Percentiles rank a stretch among this genome's conserved stretches.
phyloP scores from a whole-genome alignment of 2,329 filamentous ascomycete species.

The Xylaria sp. region DNA sequence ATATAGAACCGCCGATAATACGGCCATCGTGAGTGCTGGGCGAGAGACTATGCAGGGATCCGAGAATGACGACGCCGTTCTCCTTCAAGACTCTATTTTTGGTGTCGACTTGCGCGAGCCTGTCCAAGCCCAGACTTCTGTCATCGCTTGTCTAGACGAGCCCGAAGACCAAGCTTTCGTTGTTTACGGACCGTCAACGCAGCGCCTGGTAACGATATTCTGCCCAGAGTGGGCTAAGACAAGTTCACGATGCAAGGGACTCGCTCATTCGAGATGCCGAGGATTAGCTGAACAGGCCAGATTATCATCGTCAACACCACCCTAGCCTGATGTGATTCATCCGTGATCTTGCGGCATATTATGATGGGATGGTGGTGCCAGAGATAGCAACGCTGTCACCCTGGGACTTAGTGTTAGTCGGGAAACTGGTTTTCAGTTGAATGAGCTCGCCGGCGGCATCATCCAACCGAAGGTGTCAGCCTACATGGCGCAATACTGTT shows the following conservation, averaged over 20 bases:
- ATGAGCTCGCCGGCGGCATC: conserved; percentile 9
- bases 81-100: conserved; percentile 28
- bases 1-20: conserved; percentile 31
- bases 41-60: conserved; percentile 17
- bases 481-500: conserved; percentile 12
- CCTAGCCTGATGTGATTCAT: conserved; percentile 27
- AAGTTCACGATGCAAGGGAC: conserved; percentile 18
- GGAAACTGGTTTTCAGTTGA: conserved; percentile 13
- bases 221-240: conserved; percentile 5
- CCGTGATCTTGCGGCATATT: conserved; percentile 23
- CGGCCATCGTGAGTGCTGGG: conserved; percentile 22
- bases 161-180: conserved; percentile 18
- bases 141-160: conserved; percentile 32
- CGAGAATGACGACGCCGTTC: conserved; percentile 22
- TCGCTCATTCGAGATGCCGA: conserved; percentile 20
- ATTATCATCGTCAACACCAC: conserved; percentile 8
- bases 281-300: conserved; percentile 8
- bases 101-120: conserved; percentile 20
- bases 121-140: conserved; percentile 29
- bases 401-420: conserved; percentile 4
- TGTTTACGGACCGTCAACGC: conserved; percentile 14
- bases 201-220: conserved; percentile 3
- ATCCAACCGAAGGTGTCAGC: neutral
- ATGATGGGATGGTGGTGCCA: conserved; percentile 15
- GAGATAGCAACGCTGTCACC: conserved; percentile 24